Conservation (phyloP, 2,329 filamentous ascomycete genomes). For the Fusarium xyrophilum region DNA sequence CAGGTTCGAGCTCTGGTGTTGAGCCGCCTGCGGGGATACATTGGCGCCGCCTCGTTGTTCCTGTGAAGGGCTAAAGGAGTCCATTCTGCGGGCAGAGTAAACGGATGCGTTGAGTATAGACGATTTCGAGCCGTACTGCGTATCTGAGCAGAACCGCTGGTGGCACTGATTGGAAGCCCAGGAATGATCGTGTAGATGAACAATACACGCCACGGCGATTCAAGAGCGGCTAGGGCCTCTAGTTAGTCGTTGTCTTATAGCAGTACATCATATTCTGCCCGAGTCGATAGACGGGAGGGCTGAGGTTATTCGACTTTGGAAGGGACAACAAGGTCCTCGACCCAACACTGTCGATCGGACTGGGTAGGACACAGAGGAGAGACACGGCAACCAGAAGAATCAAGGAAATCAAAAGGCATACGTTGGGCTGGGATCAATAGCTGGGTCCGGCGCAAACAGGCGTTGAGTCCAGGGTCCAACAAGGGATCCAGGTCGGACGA, state of each 20-base stretch:
- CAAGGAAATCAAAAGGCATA: constrained; percentile 12
- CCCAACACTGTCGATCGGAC: not conserved
- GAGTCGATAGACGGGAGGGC: not conserved
- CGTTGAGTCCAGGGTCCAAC: constrained; percentile 4
- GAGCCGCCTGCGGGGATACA: constrained; percentile 4
- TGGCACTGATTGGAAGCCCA: not conserved
- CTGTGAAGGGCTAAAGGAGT: constrained; percentile 13
- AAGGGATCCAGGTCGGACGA: constrained; percentile 20
- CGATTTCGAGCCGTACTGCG: not conserved
- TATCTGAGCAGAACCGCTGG: not conserved
- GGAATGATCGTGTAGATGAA: not conserved
- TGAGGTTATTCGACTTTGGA: not conserved
- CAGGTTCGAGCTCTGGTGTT: constrained; percentile 19
- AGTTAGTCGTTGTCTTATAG: constrained; percentile 1
- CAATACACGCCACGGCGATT: not conserved
- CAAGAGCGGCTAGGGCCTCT: not conserved
- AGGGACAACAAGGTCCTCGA: not conserved
- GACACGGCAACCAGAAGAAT: not conserved
- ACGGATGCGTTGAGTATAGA: not conserved
- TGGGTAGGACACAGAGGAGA: not conserved
- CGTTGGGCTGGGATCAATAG: constrained; percentile 2
- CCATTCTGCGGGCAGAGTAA: constrained; percentile 1
- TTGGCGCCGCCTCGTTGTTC: not conserved
- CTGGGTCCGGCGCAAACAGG: not conserved
- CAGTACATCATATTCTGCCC: not conserved